Evolutionary conservation across 129 eudicot genomes (phyloP), one percentile per base, ranked within the genome.

Genomic region (Flaveria bidentis): DNA sequence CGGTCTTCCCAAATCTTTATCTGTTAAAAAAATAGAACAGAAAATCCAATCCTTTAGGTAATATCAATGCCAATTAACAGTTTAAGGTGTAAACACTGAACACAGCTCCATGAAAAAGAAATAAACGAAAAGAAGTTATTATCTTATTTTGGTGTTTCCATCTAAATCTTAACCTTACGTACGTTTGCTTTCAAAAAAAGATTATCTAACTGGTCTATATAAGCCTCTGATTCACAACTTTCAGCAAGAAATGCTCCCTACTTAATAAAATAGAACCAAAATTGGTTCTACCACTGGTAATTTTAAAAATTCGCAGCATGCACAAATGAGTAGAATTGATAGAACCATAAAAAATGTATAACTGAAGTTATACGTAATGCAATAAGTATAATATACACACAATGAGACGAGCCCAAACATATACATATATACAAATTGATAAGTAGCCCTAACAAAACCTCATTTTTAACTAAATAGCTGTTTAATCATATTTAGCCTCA

Each of bases 1-100:
- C 97, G 94, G 52, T 95, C 99, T 72, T 91, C 99, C 99, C 99
- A 95, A 80, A 95, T 88, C 73, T 95, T 95, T 51, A 95, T 95
- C 99, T 95, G 96, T 65, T 71, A n/a, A 14, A 39, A 52, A 67
- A 11, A 16, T 1, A 15, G 51, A 22, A 16, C 15, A 23, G 15
- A 60, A 25, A 41, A 39, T 61, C 20, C 57, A 33, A 39, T 50
- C 72, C 28, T 63, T 80, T 72, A 65, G 47, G n/a, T 20, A 6
- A 5, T 13, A 60, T 25, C 66, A 60, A 10, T 60, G 66, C 39
- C 39, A 11, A 60, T 10, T 2, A 25, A 25, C 39, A 4, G 64
- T 49, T 28, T 69, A 61, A 61, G 30, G 9, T 57, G 30, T 22
- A 57, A 17, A 23, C 36, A 9, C 53, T 58, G 1, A 23, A 23